These are phyloP conservation scores for Coprinellus aureogranulatus DNA, from an alignment of 768 basidiomycete species.

Conservation along the genomic window DNA sequence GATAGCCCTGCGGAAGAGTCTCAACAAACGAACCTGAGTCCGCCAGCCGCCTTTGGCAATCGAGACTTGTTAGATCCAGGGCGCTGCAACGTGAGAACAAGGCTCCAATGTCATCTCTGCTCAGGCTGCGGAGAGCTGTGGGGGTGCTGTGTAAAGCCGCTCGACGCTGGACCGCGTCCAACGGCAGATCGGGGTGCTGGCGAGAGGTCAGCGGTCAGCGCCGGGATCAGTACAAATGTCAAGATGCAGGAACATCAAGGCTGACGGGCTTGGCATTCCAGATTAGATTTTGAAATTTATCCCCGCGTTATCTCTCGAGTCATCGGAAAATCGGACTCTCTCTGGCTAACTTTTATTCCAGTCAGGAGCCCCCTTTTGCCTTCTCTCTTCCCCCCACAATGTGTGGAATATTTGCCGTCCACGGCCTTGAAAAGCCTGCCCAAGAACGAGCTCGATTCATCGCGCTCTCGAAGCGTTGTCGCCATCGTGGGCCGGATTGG, in stretches of 20 bases:
- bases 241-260: not conserved
- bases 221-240: not conserved
- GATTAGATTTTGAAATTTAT: conserved; percentile 2
- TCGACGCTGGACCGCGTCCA: too few species aligned
- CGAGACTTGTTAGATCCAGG: not conserved
- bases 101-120: not conserved
- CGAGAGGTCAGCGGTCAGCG: too few species aligned
- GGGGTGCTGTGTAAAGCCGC: not conserved
- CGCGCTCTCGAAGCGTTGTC: conserved; percentile 82
- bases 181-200: too few species aligned
- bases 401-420: conserved; percentile 91
- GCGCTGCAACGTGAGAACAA: not conserved
- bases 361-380: not conserved
- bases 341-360: not conserved
- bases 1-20: not conserved
- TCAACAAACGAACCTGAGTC: not conserved
- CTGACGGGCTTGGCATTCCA: not conserved
- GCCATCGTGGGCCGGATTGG: conserved; percentile 98
- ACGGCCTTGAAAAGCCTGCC: conserved; percentile 72
- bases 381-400: conserved; percentile 40
- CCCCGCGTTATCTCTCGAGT: conserved; percentile 1
- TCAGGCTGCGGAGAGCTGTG: not conserved
- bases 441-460: conserved; percentile 72
- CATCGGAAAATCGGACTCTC: not conserved
- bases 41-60: not conserved